phyloP scores from a whole-genome alignment of 257 asterid species.

The Nicotiana tomentosiformis region DNA sequence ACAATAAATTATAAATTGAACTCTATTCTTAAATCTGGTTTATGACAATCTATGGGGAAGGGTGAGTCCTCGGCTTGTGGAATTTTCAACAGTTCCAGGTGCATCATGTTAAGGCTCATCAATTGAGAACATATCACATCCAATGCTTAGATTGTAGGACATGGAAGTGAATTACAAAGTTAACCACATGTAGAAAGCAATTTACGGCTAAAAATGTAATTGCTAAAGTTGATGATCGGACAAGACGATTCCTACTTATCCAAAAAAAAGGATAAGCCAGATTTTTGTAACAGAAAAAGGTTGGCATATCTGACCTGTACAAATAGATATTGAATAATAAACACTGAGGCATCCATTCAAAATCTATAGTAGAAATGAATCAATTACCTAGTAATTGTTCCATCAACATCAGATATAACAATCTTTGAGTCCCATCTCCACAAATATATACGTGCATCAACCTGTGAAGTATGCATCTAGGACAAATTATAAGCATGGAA shows the following conservation, averaged over 20 bases:
- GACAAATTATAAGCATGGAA: slow-evolving; percentile 14
- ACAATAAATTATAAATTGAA: not conserved
- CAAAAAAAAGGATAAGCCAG: not conserved
- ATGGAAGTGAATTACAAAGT: slow-evolving; percentile 7
- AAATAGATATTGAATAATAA: not conserved
- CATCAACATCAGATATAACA: slow-evolving; percentile 98
- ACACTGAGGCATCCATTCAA: not conserved
- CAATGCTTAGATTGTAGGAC: not conserved
- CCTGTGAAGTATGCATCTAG: slow-evolving; percentile 42
- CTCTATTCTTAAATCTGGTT: not conserved
- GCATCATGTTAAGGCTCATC: not conserved
- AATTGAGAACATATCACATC: not conserved
- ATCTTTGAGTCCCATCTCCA: slow-evolving; percentile 87
- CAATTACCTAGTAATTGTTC: slow-evolving; percentile 85
- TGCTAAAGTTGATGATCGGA: not conserved
- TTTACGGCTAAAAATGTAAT: not conserved
- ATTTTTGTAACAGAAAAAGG: not conserved
- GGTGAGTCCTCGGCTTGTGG: not conserved
- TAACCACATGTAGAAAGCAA: not conserved
- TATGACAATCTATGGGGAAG: not conserved
- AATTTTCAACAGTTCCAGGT: not conserved
- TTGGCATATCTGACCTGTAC: not conserved
- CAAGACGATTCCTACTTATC: not conserved
- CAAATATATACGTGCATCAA: slow-evolving; percentile 81
- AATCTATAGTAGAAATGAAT: not conserved